A percentile compares a stretch with the other conserved stretches of the same genome.
Evolutionary conservation across 768 basidiomycete species (phyloP).

Genomic region (Daedaleopsis nitida): DNA sequence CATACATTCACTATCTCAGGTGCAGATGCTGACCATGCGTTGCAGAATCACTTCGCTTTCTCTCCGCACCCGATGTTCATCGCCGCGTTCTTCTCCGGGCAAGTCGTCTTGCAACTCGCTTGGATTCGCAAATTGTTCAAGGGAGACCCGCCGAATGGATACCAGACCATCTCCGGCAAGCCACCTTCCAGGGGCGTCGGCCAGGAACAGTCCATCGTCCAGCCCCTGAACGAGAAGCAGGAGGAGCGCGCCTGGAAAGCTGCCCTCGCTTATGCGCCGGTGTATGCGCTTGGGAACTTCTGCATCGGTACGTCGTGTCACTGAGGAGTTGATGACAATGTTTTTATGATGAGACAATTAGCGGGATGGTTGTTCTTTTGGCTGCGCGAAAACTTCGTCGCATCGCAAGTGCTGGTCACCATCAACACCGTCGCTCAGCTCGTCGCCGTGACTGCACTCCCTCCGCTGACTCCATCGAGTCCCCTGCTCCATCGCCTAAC

Average conservation of each 20-base stretch:
- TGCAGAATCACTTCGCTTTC: constrained; percentile 36
- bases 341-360: not conserved
- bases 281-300: constrained; percentile 36
- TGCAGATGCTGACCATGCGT: not conserved
- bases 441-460: constrained; percentile 36
- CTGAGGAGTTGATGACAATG: not conserved
- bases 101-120: constrained; percentile 28
- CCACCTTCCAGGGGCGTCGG: not conserved
- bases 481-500: constrained; percentile 35
- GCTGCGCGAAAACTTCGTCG: constrained; percentile 28
- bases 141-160: constrained; percentile 8
- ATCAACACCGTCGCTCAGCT: constrained; percentile 40
- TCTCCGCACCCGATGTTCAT: constrained; percentile 36
- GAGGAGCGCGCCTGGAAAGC: constrained; percentile 15
- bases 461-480: constrained; percentile 30
- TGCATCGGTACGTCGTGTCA: constrained; percentile 31
- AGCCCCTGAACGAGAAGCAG: constrained; percentile 1
- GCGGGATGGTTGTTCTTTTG: constrained; percentile 37
- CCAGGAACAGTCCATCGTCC: not conserved
- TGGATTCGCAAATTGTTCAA: constrained; percentile 34
- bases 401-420: constrained; percentile 32
- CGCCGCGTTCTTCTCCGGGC: constrained; percentile 34
- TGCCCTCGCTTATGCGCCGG: constrained; percentile 32
- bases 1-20: not conserved
- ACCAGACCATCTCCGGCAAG: constrained; percentile 9